Evolutionary conservation across 169 alveolate species (phyloP).

Genomic region (Cryptosporidium ryanae): DNA sequence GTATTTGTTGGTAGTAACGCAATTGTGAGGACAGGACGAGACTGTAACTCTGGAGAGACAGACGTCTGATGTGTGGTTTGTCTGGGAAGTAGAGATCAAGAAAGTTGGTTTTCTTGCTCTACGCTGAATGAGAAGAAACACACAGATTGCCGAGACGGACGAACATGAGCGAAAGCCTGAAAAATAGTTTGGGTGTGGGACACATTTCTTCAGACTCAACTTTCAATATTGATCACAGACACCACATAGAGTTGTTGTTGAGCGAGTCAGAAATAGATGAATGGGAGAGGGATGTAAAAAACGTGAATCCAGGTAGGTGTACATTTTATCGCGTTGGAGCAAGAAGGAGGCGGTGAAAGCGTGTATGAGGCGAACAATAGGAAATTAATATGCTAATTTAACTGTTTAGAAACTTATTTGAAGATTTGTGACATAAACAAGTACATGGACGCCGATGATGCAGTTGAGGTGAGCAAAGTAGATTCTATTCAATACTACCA

Average conservation of each 20-base stretch:
- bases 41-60: too few relatives aligned
- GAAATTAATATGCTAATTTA: not conserved
- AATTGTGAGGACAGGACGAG: too few relatives aligned
- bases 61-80: too few relatives aligned
- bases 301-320: slow-evolving; percentile 44
- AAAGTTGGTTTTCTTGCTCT: too few relatives aligned
- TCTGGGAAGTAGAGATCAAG: too few relatives aligned
- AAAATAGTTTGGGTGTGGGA: too few relatives aligned
- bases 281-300: slow-evolving; percentile 41
- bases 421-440: slow-evolving; percentile 42
- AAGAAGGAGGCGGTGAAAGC: too few relatives aligned
- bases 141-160: too few relatives aligned
- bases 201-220: slow-evolving; percentile 24
- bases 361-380: not conserved
- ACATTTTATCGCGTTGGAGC: too few relatives aligned
- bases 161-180: too few relatives aligned
- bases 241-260: slow-evolving; percentile 20
- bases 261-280: slow-evolving; percentile 28
- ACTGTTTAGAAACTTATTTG: slow-evolving; percentile 28
- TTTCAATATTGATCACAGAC: slow-evolving; percentile 18
- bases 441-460: slow-evolving; percentile 56
- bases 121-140: too few relatives aligned
- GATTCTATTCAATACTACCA: slow-evolving; percentile 54
- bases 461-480: slow-evolving; percentile 13
- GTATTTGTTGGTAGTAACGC: too few relatives aligned